phyloP scores from a whole-genome alignment of 164 flowering plant species.

The Hamamelis virginiana region DNA sequence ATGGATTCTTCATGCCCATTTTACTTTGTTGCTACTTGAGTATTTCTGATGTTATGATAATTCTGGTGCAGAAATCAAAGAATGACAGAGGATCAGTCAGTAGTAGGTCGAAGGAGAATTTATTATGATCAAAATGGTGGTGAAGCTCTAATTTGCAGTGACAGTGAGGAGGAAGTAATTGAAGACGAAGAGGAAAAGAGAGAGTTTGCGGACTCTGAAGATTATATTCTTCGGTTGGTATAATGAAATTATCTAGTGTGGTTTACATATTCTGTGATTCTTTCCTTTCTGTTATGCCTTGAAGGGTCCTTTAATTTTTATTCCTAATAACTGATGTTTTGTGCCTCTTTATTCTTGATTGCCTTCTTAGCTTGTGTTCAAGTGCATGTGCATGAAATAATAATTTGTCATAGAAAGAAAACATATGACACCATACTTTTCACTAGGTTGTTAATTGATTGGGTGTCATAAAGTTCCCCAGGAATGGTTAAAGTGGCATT shows the following conservation, averaged over 20 bases:
- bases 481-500: too few relatives aligned
- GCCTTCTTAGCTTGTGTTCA: not conserved
- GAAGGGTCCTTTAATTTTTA: too few relatives aligned
- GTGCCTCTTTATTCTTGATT: too few relatives aligned
- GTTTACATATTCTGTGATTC: not conserved
- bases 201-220: slow-evolving; percentile 72
- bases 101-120: slow-evolving; percentile 92
- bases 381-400: not conserved
- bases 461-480: too few relatives aligned
- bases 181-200: slow-evolving; percentile 90
- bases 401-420: too few relatives aligned
- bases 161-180: slow-evolving; percentile 86
- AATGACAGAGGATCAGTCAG: slow-evolving; percentile 99
- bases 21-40: not conserved
- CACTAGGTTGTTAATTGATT: too few relatives aligned
- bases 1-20: not conserved
- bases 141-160: slow-evolving; percentile 96
- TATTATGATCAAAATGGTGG: slow-evolving; percentile 98
- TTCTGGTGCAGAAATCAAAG: slow-evolving; percentile 78
- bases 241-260: not conserved
- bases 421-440: too few relatives aligned
- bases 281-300: not conserved
- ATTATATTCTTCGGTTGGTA: slow-evolving; percentile 88
- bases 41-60: slow-evolving; percentile 1
- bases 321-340: too few relatives aligned